These are phyloP conservation scores for Phlebiopsis flavidoalba DNA, from an alignment of 768 basidiomycete genomes.

Conservation along the genomic window DNA sequence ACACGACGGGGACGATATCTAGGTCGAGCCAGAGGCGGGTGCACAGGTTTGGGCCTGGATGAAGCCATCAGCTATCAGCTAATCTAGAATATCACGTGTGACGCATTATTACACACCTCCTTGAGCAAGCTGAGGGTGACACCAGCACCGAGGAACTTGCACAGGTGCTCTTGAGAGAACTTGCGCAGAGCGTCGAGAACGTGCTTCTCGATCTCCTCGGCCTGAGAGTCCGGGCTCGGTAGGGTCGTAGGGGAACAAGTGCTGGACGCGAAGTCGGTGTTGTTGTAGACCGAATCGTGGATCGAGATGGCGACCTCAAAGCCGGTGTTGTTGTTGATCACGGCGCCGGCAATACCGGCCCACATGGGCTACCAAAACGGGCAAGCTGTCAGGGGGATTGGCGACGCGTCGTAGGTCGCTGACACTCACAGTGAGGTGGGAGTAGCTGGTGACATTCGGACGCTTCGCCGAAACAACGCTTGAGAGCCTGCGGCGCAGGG, in stretches of 20 bases:
- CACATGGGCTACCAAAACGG: constrained; percentile 67
- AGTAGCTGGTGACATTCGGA: constrained; percentile 52
- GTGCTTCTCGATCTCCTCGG: constrained; percentile 56
- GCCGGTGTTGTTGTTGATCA: constrained; percentile 52
- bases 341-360: constrained; percentile 69
- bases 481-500: constrained; percentile 65
- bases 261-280: constrained; percentile 64
- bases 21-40: constrained; percentile 79
- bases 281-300: constrained; percentile 83
- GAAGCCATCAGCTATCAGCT: constrained; percentile 5
- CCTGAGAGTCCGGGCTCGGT: constrained; percentile 48
- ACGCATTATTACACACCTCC: constrained; percentile 41
- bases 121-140: constrained; percentile 66
- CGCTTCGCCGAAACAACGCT: constrained; percentile 42
- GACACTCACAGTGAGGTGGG: constrained; percentile 60
- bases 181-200: constrained; percentile 62
- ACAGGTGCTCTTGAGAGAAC: constrained; percentile 72
- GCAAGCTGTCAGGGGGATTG: constrained; percentile 4
- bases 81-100: not conserved
- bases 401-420: not conserved
- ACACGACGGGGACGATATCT: constrained; percentile 81
- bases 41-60: constrained; percentile 67
- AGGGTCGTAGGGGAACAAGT: constrained; percentile 46
- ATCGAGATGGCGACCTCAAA: constrained; percentile 75
- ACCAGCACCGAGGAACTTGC: constrained; percentile 85